Conservation (phyloP, 768 basidiomycete genomes). For the Lyophyllum semitale region DNA sequence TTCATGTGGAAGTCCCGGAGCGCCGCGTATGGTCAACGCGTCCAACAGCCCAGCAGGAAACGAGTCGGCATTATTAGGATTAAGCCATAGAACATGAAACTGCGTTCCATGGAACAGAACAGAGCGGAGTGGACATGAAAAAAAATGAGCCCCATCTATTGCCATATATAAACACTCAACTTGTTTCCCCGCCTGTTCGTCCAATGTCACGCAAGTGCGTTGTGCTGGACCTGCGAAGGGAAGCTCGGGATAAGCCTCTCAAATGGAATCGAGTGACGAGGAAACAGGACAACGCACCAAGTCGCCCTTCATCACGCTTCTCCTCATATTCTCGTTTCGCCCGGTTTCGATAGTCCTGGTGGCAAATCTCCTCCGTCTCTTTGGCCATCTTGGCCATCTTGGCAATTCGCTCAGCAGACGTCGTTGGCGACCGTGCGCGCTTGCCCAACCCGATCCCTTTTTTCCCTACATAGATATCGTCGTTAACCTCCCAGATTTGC, state of each 20-base stretch:
- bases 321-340: conserved; percentile 76
- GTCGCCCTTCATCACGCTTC: conserved; percentile 68
- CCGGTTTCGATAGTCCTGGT: conserved; percentile 69
- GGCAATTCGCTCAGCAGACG: conserved; percentile 60
- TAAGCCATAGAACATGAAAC: conserved; percentile 85
- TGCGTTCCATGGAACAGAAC: conserved; percentile 29
- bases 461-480: conserved; percentile 51
- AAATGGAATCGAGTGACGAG: not conserved
- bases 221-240: conserved; percentile 54
- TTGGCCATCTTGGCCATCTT: conserved; percentile 83
- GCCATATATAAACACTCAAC: conserved; percentile 32
- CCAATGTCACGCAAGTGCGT: conserved; percentile 72
- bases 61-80: conserved; percentile 62
- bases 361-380: conserved; percentile 60
- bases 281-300: conserved; percentile 37
- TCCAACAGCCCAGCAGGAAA: conserved; percentile 70
- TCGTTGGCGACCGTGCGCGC: conserved; percentile 64
- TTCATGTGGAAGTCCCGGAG: conserved; percentile 21
- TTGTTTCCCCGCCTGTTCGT: conserved; percentile 70
- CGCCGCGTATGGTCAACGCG: conserved; percentile 45
- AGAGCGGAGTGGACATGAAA: not conserved
- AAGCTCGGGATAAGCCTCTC: not conserved
- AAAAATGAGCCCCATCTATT: not conserved
- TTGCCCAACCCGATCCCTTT: conserved; percentile 76
- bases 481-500: not conserved